phyloP scores from a whole-genome alignment of 2,329 filamentous ascomycete species.

The Fusarium oxysporum region DNA sequence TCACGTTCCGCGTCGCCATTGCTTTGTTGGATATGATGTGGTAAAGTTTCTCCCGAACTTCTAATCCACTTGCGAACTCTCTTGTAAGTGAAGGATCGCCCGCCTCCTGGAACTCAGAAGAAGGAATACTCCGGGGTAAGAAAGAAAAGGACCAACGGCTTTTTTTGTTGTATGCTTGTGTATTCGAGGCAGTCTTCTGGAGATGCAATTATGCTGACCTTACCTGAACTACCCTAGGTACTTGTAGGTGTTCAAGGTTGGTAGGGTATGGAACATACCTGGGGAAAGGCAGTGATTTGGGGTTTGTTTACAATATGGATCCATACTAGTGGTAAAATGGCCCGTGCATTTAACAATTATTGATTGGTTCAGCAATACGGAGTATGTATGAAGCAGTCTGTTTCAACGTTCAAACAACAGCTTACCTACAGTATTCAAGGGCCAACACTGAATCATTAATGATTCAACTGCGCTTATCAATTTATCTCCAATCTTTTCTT shows the following conservation, averaged over 20 bases:
- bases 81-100: neutral
- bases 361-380: neutral
- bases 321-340: neutral
- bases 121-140: neutral
- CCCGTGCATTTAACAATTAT: neutral
- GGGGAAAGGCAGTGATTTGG: neutral
- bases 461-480: neutral
- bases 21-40: neutral
- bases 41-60: neutral
- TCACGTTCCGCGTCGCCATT: constrained; percentile 50
- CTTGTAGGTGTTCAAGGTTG: neutral
- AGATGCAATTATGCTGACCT: neutral
- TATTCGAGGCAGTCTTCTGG: neutral
- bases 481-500: neutral
- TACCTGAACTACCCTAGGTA: neutral
- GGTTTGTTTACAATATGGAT: neutral
- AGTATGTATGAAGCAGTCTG: neutral
- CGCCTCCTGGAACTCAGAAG: neutral
- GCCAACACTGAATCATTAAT: neutral
- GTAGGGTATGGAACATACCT: neutral
- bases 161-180: neutral
- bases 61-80: neutral
- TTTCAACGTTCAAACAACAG: neutral
- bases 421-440: neutral
- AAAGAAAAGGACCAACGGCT: too few relatives aligned